Conservation (phyloP, 78 protist species). For the Carpediemonas membranifera region DNA sequence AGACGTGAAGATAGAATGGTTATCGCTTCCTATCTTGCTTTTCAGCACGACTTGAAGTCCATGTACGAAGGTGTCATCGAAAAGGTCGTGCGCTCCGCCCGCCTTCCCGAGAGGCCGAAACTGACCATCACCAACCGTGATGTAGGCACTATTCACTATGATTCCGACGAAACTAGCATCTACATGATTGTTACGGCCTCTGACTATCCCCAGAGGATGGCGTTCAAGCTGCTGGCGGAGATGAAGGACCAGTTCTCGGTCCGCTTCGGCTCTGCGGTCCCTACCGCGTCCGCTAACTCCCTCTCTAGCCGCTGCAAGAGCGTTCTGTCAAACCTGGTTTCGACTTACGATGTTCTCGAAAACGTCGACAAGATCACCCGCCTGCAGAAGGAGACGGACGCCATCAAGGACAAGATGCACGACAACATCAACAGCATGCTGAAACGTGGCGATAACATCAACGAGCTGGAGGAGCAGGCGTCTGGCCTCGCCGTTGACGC, state of each 20-base stretch:
- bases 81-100: neutral
- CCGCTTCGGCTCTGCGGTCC: neutral
- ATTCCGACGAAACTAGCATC: neutral
- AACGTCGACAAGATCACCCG: neutral
- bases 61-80: too few species aligned
- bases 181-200: neutral
- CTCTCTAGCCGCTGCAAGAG: neutral
- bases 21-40: too few species aligned
- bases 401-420: neutral
- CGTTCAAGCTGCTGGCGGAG: neutral
- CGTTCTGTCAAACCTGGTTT: neutral
- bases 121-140: neutral
- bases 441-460: neutral
- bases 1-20: too few species aligned
- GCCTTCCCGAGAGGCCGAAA: neutral
- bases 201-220: slow-evolving; percentile 1
- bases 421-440: neutral
- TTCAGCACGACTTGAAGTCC: too few species aligned
- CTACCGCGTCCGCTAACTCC: neutral
- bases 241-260: neutral
- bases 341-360: neutral
- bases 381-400: neutral
- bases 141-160: neutral
- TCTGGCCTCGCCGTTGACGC: too few species aligned
- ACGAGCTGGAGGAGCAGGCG: slow-evolving; percentile 5